Evolutionary conservation across 2,329 filamentous ascomycete genomes (phyloP), one percentile per base, ranked within the genome.

Genomic region (Graphilbum sp.): DNA sequence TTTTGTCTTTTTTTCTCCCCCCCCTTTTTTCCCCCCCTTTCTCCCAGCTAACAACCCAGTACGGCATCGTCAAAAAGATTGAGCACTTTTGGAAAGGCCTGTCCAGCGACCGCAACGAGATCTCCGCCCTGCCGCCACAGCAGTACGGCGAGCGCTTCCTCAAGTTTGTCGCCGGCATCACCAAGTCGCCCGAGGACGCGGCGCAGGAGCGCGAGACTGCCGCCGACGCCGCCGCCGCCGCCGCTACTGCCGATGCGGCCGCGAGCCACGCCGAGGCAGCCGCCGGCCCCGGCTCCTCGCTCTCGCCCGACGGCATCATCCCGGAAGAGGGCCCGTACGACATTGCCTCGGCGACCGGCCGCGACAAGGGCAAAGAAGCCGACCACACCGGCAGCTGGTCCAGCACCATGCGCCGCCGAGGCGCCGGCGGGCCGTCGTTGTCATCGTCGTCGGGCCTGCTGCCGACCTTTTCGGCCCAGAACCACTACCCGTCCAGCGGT

Each of bases 21-120:
- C 19, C 27, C 11, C 40, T 19, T 27, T 36, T 29, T 11, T 32
- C 12, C 11, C 19, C 27, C 25, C 13, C 35, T 19, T 5, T 19
- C 8, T 36, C 20, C 23, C 23, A n/a, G 21, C 46, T 48, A 36
- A 52, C 46, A 44, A 25, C 3, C 20, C 50, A 93, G 84, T 98
- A 96, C 56, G 86, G 86, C 47, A 75, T 87, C 46, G 72, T 94
- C 58, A 98, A 98, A 62, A 88, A 90, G 54, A 72, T 88, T 44
- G 90, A 98, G 58, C 79, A 96, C 59, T 90, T 96, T 60, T 90
- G 87, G 79, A 98, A 98, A 63, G 88, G 90, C 29, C 64, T 96
- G 42, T 84, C 79, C 3, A 72, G 76, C 50, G 82, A 90, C 50
- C 78, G 84, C 49, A 75, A 72, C 25, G 79, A 95, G 54, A 96